Percentiles rank a stretch among this genome's conserved stretches.
phyloP scores from a whole-genome alignment of 257 asterid genomes.

The Solanum bukasovii region DNA sequence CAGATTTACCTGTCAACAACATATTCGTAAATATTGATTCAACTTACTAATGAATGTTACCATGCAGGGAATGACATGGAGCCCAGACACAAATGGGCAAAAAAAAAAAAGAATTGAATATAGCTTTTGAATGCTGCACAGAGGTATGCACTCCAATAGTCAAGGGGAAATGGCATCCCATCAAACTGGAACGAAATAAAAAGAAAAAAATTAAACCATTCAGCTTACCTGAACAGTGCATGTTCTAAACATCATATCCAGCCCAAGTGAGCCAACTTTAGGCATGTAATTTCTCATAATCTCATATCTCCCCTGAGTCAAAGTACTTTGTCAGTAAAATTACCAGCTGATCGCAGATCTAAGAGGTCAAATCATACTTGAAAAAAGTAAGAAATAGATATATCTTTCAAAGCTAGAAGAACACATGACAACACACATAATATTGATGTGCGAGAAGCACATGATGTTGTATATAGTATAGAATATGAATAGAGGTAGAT shows the following conservation, averaged over 20 bases:
- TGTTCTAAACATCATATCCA: slow-evolving; percentile 92
- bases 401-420: background rate
- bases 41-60: background rate
- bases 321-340: slow-evolving; percentile 19
- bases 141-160: background rate
- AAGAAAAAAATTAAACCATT: background rate
- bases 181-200: background rate
- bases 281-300: slow-evolving; percentile 97
- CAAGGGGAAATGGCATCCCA: background rate
- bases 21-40: background rate
- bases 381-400: background rate
- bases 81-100: background rate
- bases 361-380: background rate
- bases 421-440: background rate
- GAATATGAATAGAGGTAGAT: background rate
- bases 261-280: slow-evolving; percentile 95
- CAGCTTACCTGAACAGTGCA: slow-evolving; percentile 85
- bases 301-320: slow-evolving; percentile 83
- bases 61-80: background rate
- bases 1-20: slow-evolving; percentile 71
- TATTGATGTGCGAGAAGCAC: background rate
- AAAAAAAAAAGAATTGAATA: background rate
- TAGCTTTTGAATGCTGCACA: background rate
- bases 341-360: slow-evolving; percentile 2
- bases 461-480: background rate